Percentiles rank a stretch among this genome's conserved stretches.
These are phyloP conservation scores for Urtica urens DNA, from an alignment of 306 rosid species.

Conservation along the genomic window DNA sequence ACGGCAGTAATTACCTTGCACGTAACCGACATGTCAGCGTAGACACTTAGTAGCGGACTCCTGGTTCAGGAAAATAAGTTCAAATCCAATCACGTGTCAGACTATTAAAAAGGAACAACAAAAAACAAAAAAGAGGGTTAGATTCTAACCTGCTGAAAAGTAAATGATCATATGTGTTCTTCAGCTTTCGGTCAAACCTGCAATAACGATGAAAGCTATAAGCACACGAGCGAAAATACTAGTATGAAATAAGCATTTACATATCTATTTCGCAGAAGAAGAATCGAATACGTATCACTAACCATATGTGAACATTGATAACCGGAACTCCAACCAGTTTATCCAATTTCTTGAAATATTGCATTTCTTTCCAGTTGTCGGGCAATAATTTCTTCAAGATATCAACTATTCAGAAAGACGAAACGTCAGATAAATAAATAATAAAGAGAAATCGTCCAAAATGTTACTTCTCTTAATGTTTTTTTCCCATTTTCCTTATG, in stretches of 20 bases:
- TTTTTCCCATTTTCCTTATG: too few relatives aligned
- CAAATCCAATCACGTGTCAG: conserved; percentile 4
- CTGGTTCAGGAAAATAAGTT: conserved; percentile 36
- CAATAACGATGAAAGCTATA: conserved; percentile 11
- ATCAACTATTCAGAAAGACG: conserved; percentile 54
- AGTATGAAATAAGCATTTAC: background rate
- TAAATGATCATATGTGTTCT: conserved; percentile 87
- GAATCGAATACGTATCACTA: conserved; percentile 15
- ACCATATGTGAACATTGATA: conserved; percentile 95
- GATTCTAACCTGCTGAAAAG: conserved; percentile 88
- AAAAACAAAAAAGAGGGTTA: conserved; percentile 7
- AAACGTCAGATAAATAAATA: too few relatives aligned
- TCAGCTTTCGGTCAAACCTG: conserved; percentile 97
- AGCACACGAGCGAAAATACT: conserved; percentile 1
- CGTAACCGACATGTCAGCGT: conserved; percentile 91
- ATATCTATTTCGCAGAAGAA: background rate
- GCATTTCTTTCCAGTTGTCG: conserved; percentile 73
- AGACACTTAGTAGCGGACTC: conserved; percentile 90
- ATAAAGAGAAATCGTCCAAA: too few relatives aligned
- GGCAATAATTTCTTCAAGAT: conserved; percentile 86
- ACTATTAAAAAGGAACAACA: background rate
- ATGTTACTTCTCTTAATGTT: too few relatives aligned
- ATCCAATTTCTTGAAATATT: conserved; percentile 81
- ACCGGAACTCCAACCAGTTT: conserved; percentile 95
- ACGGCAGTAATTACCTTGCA: conserved; percentile 60